Base-by-base conservation (phyloP, 257 asterid genomes). In the Hygrophila difformis region DNA sequence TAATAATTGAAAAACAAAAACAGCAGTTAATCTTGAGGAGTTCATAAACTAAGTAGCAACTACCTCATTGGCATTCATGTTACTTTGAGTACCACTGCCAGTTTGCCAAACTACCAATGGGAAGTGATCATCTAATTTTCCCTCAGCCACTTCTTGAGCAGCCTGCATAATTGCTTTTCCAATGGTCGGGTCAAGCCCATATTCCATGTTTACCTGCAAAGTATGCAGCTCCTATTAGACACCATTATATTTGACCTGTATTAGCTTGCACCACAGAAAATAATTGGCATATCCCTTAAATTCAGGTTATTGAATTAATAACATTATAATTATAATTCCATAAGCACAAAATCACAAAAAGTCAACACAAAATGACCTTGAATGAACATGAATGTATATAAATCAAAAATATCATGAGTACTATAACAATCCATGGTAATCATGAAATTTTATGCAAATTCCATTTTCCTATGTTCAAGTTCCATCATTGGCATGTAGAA, bases 21-120 rank as follows among this genome's bases (percentile, higher is more conserved):
- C 41, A 3, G 12, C 23, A 41, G 20, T 7, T 41, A 21, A 41
- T 5, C 37, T 33, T 33, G 12, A 33, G 12, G 37, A 33, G 43
- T 40, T 45, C 49, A 34, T 16, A 57, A 58, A 41, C 55, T 33
- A 45, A n/a, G n/a, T n/a, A 41, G 56, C 46, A 18, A 48, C 41
- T 53, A 91, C 99, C 96, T 91, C 96, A 50, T 91, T 91, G 64
- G 99, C 99, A 51, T 91, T 91, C 99, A 91, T 91, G 72, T 91
- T 91, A 61, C 95, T 91, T 69, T 91, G 99, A 49, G 99, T 91
- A 31, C 96, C 99, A 63, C 96, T 86, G 47, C 99, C 96, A 62
- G 99, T 91, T 70, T 86, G 96, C 99, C 99, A 91, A 65, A 91
- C 87, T 61, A 91, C 96, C 86, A 86, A 65, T 1, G 96, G 99